Base-by-base conservation (phyloP, 805 yeast genomes). In the Candida dendrica region DNA sequence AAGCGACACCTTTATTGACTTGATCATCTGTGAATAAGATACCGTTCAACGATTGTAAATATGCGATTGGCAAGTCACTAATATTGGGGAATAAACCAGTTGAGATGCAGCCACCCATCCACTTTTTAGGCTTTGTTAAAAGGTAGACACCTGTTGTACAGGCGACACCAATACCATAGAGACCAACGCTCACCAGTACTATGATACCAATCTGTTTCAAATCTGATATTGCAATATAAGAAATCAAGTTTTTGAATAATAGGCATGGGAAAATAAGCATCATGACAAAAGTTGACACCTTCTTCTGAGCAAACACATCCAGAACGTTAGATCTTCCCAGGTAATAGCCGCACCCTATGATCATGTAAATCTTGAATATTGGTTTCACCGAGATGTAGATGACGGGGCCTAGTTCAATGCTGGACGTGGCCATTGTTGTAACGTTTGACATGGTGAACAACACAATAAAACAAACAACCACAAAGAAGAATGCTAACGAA, bases 1-100 rank as follows among this genome's bases (percentile, higher is more conserved):
- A 86, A 1, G 96, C 93, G 20, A 84, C 82, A 20, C 96, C 97
- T 50, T 74, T 73, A 41, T 77, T 71, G 31, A 86, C 87, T 46
- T 84, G 79, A 4, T 61, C 73, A 14, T 66, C 52, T 0, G 81
- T 66, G 51, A 89, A 81, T 1, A 76, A 66, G 1, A 87, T 78
- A 14, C 75, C 71, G 34, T 85, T 73, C 60, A 83, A 66, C 1
- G 85, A 81, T 51, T 81, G 87, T 38, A 84, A 52, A 53, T 81
- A 83, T 0, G 91, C 90, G 48, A 84, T 82, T 1, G 93, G 93
- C 38, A 84, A 66, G 56, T 84, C 93, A 27, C 84, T 74, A 37
- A 83, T 83, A 56, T 84, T 84, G 29, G 87, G 87, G 61, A 84
- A 74, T 48, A 81, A 64, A 3, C 88, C 87, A 1, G 83, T 88